These are phyloP conservation scores for Fusarium solani-melongenae DNA, from an alignment of 2,329 filamentous ascomycete species.

Conservation along the genomic window DNA sequence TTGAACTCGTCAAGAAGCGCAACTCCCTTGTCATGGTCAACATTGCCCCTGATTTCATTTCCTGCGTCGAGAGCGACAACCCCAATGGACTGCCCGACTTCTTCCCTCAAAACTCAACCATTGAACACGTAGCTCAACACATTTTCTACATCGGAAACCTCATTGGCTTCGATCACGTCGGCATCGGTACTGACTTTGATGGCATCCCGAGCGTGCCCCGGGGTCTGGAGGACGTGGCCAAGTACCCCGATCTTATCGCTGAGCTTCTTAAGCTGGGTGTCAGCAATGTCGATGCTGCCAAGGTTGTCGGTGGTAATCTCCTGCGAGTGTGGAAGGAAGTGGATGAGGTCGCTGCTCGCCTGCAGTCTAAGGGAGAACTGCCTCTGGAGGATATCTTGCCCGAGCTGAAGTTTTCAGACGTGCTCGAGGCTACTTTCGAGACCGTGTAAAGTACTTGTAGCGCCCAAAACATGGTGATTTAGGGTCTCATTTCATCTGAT, in stretches of 20 bases:
- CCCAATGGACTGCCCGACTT: slow-evolving; percentile 74
- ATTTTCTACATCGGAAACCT: slow-evolving; percentile 83
- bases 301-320: slow-evolving; percentile 83
- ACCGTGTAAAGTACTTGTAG: slow-evolving; percentile 4
- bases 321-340: slow-evolving; percentile 86
- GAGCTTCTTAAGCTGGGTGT: slow-evolving; percentile 80
- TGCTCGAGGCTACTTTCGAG: neutral
- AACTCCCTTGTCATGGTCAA: slow-evolving; percentile 91
- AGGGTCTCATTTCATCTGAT: slow-evolving; percentile 35
- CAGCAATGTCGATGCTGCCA: slow-evolving; percentile 77
- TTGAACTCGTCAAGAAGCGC: slow-evolving; percentile 78
- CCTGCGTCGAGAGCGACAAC: slow-evolving; percentile 71
- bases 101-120: slow-evolving; percentile 75
- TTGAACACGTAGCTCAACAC: slow-evolving; percentile 83
- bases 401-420: slow-evolving; percentile 23
- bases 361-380: slow-evolving; percentile 69
- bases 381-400: slow-evolving; percentile 63
- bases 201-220: slow-evolving; percentile 74
- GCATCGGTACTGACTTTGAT: slow-evolving; percentile 91
- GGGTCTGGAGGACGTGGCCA: slow-evolving; percentile 86
- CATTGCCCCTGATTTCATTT: slow-evolving; percentile 85
- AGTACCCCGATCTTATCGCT: slow-evolving; percentile 81
- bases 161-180: slow-evolving; percentile 89
- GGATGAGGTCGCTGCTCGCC: slow-evolving; percentile 74
- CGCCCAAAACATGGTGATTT: slow-evolving; percentile 8